Evolutionary conservation across 495 filamentous ascomycete genomes (phyloP).

Genomic region (Talaromyces adpressus): DNA sequence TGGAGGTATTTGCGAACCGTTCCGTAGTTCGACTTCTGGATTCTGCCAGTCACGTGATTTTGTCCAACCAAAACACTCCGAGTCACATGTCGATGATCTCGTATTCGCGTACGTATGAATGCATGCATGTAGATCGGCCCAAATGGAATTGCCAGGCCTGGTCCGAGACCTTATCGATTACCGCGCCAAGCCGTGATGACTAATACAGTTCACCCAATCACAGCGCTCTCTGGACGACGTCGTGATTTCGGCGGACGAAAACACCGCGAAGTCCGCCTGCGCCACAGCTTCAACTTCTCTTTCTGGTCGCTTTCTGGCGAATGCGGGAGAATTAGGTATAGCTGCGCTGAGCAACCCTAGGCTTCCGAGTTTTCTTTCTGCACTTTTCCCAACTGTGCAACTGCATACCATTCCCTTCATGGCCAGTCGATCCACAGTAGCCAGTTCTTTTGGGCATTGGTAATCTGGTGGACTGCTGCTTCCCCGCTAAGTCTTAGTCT

Average conservation of each 20-base stretch:
- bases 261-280: not conserved
- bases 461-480: not conserved
- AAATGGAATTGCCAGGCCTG: too few species aligned
- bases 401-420: not conserved
- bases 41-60: too few species aligned
- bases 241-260: constrained; percentile 1
- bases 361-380: not conserved
- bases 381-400: not conserved
- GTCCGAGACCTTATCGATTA: not conserved
- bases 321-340: too few species aligned
- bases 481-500: not conserved
- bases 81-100: too few species aligned
- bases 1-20: too few species aligned
- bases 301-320: not conserved
- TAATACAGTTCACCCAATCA: not conserved
- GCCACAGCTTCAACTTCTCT: not conserved
- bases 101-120: too few species aligned
- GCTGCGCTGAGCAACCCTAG: not conserved
- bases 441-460: not conserved
- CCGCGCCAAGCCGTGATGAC: not conserved
- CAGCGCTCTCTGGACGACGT: not conserved
- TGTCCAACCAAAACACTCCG: too few species aligned
- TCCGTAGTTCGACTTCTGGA: too few species aligned
- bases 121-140: too few species aligned
- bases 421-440: not conserved